Conservation (phyloP, 768 basidiomycete species). For the Galerina sulciceps region DNA sequence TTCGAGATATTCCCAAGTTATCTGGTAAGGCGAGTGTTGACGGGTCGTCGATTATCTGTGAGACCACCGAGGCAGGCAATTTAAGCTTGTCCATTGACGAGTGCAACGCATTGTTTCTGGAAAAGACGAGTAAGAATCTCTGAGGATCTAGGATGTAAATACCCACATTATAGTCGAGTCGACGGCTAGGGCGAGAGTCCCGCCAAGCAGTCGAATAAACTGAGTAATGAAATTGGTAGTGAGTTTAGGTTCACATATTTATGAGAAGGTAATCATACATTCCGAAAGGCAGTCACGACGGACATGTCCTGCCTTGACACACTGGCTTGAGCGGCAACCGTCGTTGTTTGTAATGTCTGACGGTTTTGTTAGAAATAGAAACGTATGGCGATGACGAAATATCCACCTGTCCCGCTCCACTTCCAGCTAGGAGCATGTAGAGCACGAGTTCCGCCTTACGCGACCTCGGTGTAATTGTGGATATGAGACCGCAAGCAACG, state of each 20-base stretch:
- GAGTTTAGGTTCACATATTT: background rate
- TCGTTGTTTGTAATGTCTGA: constrained; percentile 65
- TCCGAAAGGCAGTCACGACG: constrained; percentile 71
- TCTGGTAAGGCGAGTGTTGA: constrained; percentile 34
- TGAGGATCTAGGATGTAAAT: background rate
- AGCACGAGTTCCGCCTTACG: constrained; percentile 55
- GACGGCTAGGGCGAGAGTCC: constrained; percentile 68
- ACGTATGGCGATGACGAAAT: background rate
- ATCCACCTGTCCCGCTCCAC: constrained; percentile 63
- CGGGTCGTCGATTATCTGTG: constrained; percentile 54
- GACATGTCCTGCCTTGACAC: constrained; percentile 76
- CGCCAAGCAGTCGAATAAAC: constrained; percentile 74
- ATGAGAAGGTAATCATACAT: constrained; percentile 38
- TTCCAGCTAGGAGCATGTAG: constrained; percentile 62
- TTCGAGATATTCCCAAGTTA: constrained; percentile 37
- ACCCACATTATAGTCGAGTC: constrained; percentile 60
- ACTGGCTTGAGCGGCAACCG: constrained; percentile 74
- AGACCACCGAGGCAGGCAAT: constrained; percentile 41
- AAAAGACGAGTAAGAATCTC: background rate
- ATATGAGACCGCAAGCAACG: constrained; percentile 71
- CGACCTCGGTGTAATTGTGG: constrained; percentile 57
- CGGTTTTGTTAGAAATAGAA: background rate
- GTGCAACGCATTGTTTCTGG: constrained; percentile 53
- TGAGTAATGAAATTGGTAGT: constrained; percentile 22
- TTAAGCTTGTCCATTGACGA: constrained; percentile 40